Percentiles rank a stretch among this genome's conserved stretches.
Evolutionary conservation across 208 protist genomes (phyloP).

Genomic region (Leishmania amazonensis): DNA sequence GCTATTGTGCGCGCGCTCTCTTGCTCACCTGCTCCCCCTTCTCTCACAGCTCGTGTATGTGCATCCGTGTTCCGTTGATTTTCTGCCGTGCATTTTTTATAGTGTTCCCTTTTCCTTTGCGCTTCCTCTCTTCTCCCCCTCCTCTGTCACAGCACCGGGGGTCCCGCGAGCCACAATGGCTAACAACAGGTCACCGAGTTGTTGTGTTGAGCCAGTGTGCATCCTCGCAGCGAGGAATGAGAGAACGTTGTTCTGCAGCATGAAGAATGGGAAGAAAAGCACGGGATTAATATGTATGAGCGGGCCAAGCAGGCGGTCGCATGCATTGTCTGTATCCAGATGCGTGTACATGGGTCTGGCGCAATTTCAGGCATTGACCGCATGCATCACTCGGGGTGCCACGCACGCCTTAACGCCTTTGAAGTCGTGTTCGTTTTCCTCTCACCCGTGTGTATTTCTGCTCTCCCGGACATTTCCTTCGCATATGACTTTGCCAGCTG

Average conservation of each 20-base stretch:
- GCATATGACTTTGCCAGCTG: background rate
- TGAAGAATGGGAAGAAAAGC: background rate
- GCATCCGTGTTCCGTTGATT: background rate
- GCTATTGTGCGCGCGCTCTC: background rate
- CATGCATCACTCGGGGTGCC: background rate
- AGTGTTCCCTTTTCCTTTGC: background rate
- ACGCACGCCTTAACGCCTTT: background rate
- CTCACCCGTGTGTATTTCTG: no score
- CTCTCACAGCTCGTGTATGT: background rate
- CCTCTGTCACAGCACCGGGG: background rate
- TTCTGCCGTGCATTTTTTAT: background rate
- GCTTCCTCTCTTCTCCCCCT: background rate
- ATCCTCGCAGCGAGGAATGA: background rate
- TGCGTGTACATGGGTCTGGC: background rate
- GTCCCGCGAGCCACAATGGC: background rate
- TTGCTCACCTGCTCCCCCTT: background rate
- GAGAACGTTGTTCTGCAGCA: background rate
- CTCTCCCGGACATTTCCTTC: background rate
- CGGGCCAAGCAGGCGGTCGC: background rate
- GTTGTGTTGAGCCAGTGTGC: background rate
- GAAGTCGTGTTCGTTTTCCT: background rate
- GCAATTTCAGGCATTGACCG: background rate
- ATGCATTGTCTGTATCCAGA: background rate
- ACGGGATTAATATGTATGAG: background rate
- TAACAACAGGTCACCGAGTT: background rate